These are phyloP conservation scores for Suaeda aralocaspica DNA, from an alignment of 148 eudicot genomes.

Conservation along the genomic window DNA sequence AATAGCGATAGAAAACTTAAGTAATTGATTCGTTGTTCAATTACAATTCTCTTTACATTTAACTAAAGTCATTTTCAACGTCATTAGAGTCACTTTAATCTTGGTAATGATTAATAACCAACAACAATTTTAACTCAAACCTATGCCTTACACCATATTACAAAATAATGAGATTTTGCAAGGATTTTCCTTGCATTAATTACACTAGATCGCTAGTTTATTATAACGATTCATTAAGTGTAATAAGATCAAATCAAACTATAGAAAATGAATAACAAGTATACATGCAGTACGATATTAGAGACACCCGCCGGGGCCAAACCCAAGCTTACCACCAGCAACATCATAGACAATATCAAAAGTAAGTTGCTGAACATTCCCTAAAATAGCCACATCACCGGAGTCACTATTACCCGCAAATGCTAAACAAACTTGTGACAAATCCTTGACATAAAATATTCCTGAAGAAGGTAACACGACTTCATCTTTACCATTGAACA, in stretches of 20 bases:
- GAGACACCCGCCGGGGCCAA: conserved; percentile 53
- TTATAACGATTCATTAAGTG: not conserved
- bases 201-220: not conserved
- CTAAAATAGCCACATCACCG: conserved; percentile 41
- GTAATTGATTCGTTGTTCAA: too few relatives aligned
- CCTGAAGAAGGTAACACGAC: conserved; percentile 38
- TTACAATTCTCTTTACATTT: too few relatives aligned
- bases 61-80: too few relatives aligned
- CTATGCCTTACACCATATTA: not conserved
- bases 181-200: conserved; percentile 3
- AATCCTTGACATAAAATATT: conserved; percentile 29
- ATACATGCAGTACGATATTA: not conserved
- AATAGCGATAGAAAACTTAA: too few relatives aligned
- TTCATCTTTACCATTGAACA: conserved; percentile 38
- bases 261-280: not conserved
- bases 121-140: too few relatives aligned
- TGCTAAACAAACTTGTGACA: conserved; percentile 53
- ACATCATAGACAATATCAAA: conserved; percentile 70
- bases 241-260: not conserved
- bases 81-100: too few relatives aligned
- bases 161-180: not conserved
- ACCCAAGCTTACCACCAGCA: conserved; percentile 62
- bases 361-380: conserved; percentile 63
- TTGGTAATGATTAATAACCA: too few relatives aligned
- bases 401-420: conserved; percentile 53